Conservation (phyloP, 2,329 filamentous ascomycete genomes). For the Reticulascus tulasneorum region DNA sequence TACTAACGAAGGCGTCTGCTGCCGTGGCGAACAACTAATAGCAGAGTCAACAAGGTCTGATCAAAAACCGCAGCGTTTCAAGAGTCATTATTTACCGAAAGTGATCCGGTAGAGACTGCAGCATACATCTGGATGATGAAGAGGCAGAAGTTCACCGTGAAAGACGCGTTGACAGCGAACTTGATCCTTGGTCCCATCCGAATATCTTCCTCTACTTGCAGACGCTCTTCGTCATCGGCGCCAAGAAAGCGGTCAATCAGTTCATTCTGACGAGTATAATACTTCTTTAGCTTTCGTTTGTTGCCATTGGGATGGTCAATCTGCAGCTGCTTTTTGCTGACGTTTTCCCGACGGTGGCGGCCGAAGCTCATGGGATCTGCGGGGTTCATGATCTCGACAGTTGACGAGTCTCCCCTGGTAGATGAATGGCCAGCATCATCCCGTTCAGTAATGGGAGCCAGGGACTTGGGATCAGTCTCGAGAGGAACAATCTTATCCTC, state of each 20-base stretch:
- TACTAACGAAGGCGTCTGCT: slow-evolving; percentile 56
- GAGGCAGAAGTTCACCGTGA: slow-evolving; percentile 47
- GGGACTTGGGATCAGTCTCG: too few species aligned
- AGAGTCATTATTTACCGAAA: slow-evolving; percentile 33
- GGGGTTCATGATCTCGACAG: slow-evolving; percentile 10
- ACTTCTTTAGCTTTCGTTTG: slow-evolving; percentile 39
- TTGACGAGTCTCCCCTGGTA: slow-evolving; percentile 4
- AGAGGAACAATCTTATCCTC: slow-evolving; percentile 4
- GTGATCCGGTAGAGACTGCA: slow-evolving; percentile 53
- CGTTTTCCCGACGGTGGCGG: slow-evolving; percentile 33
- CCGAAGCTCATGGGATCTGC: slow-evolving; percentile 35
- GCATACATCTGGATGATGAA: slow-evolving; percentile 58
- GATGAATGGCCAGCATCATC: not conserved
- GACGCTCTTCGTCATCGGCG: slow-evolving; percentile 50
- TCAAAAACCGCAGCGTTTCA: too few species aligned
- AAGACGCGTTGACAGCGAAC: slow-evolving; percentile 50
- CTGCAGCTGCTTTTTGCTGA: slow-evolving; percentile 42
- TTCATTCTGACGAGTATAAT: slow-evolving; percentile 43
- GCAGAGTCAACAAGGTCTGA: slow-evolving; percentile 4
- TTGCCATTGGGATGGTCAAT: slow-evolving; percentile 42
- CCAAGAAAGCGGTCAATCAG: slow-evolving; percentile 51
- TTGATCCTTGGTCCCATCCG: slow-evolving; percentile 48
- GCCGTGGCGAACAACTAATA: slow-evolving; percentile 57
- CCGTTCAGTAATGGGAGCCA: too few species aligned
- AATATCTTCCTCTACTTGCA: slow-evolving; percentile 44